Conservation (phyloP, 2,329 filamentous ascomycete genomes). For the Hypoxylon sp. region DNA sequence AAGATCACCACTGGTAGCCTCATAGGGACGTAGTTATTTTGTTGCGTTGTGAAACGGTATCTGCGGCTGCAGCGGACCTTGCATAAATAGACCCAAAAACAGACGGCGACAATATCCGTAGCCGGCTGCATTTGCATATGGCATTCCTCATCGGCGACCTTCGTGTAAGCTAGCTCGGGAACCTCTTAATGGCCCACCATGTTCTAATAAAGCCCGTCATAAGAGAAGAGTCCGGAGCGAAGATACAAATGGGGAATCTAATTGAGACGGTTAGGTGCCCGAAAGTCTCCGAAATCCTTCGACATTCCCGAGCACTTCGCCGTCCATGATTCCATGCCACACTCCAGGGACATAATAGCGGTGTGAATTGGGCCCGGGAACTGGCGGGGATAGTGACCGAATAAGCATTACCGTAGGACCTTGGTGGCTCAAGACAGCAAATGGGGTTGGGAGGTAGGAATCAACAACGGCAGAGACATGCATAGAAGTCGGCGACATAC, state of each 20-base stretch:
- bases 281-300: conserved; percentile 11
- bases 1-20: too few relatives aligned
- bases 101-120: not conserved
- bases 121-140: not conserved
- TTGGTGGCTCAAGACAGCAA: not conserved
- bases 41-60: not conserved
- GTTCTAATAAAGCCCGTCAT: not conserved
- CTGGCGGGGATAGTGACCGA: not conserved
- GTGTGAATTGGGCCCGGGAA: not conserved
- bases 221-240: not conserved
- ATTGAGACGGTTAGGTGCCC: conserved; percentile 8
- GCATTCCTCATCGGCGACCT: not conserved
- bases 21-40: too few relatives aligned
- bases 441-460: not conserved
- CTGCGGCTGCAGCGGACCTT: not conserved
- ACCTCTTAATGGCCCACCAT: conserved; percentile 15
- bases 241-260: not conserved
- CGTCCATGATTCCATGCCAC: conserved; percentile 6
- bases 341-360: not conserved
- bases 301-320: conserved; percentile 14
- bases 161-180: not conserved
- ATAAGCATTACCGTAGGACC: not conserved
- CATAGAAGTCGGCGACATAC: conserved; percentile 11
- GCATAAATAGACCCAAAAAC: not conserved
- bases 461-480: conserved; percentile 4